Base-by-base conservation (phyloP, 495 filamentous ascomycete genomes). In the Pyrenula massariospora region DNA sequence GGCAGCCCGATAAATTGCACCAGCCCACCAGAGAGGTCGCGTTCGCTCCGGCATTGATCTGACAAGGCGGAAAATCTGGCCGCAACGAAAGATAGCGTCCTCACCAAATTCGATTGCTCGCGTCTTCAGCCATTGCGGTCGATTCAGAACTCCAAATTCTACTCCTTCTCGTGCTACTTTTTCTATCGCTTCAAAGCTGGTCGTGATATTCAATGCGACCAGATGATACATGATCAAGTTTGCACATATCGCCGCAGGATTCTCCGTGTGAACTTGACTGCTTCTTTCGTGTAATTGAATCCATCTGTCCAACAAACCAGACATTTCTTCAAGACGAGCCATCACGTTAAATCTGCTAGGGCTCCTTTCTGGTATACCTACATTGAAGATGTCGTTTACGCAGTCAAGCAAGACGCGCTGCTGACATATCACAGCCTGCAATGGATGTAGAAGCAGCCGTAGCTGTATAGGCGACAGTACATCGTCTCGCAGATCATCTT, bases 141-240 rank as follows among this genome's bases (percentile, higher is more conserved):
- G 55, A 15, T 47, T 54, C n/a, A 52, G 15, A 21, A 22, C 12
- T 54, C 21, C n/a, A 52, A 23, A 3, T 71, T 73, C 55, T 42
- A 64, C 70, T 48, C 83, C 79, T 24, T 72, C 66, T 20, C 82
- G 72, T 2, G 81, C 80, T 1, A 84, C 61, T 0, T 73, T 68
- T 65, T 86, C 83, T 36, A 84, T 78, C 56, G 79, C 77, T 5
- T 74, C 68, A 59, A 85, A 81, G 64, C 78, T 77, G 24, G 77
- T 77, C 3, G 80, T 68, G 11, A 75, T 73, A 60, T 84, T 84
- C 36, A 86, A 71, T 24, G 71, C 78, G 56, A 85, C 78, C 24
- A 86, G 71, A 58, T 86, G 82, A 65, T 78, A 84, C 59, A 86
- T 75, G 11, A 80, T 74, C n/a, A 85, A 63, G 62, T 78, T 84